These are phyloP conservation scores for Coprinellus aureogranulatus DNA, from an alignment of 768 basidiomycete genomes.

Conservation along the genomic window DNA sequence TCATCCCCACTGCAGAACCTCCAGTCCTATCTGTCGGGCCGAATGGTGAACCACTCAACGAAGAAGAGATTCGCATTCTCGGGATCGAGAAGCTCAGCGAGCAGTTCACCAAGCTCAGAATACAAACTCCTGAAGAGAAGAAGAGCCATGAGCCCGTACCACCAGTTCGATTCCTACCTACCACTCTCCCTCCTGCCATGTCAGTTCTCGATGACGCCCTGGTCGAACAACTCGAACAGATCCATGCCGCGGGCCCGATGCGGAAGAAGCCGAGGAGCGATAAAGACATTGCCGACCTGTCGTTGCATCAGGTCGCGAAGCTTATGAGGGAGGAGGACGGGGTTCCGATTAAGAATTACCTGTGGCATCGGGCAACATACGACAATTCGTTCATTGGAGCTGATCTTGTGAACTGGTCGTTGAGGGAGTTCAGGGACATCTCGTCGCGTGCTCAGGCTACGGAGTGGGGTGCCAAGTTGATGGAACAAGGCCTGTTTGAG, in stretches of 20 bases:
- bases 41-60: constrained; percentile 71
- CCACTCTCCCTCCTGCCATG: constrained; percentile 78
- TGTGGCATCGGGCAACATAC: constrained; percentile 76
- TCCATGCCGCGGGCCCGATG: constrained; percentile 71
- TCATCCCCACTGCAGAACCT: constrained; percentile 81
- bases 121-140: constrained; percentile 66
- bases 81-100: constrained; percentile 93
- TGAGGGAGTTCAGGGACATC: constrained; percentile 88
- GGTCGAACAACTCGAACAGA: constrained; percentile 76
- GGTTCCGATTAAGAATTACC: constrained; percentile 77
- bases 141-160: constrained; percentile 44
- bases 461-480: constrained; percentile 74
- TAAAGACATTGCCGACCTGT: constrained; percentile 65
- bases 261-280: constrained; percentile 81
- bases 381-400: constrained; percentile 85
- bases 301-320: constrained; percentile 64
- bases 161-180: constrained; percentile 76
- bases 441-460: constrained; percentile 75
- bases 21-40: constrained; percentile 55
- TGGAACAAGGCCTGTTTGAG: constrained; percentile 81
- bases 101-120: constrained; percentile 79
- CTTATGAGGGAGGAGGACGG: constrained; percentile 86
- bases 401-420: constrained; percentile 88
- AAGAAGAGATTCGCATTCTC: constrained; percentile 82
- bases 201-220: constrained; percentile 78